Conservation (phyloP, 192 early-diverging fungal genomes). For the Backusella morwellensis region DNA sequence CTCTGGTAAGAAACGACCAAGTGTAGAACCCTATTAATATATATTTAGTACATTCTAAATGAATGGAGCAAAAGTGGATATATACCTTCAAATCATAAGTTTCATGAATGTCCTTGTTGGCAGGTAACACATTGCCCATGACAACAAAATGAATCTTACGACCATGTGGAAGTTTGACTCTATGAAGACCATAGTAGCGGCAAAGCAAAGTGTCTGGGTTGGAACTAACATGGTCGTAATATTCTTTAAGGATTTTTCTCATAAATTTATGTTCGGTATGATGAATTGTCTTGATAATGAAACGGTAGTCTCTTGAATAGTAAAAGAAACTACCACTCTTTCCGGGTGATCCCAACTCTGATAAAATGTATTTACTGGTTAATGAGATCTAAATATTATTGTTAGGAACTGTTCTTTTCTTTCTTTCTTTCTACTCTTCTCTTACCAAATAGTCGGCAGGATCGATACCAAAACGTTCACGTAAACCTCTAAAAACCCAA, state of each 20-base stretch:
- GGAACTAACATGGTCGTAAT: conserved; percentile 83
- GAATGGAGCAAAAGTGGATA: not conserved
- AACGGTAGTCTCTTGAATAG: conserved; percentile 96
- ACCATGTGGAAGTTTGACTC: conserved; percentile 90
- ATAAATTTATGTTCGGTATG: conserved; percentile 94
- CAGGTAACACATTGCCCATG: conserved; percentile 97
- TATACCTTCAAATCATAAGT: conserved; percentile 89
- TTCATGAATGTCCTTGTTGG: conserved; percentile 97
- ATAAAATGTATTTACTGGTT: conserved; percentile 97
- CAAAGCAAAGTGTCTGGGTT: conserved; percentile 91
- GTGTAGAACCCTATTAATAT: conserved; percentile 74
- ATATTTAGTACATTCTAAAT: not conserved
- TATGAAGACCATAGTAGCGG: conserved; percentile 92
- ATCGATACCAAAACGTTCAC: conserved; percentile 87
- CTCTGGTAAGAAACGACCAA: conserved; percentile 80
- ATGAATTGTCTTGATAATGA: conserved; percentile 99
- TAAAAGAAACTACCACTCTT: conserved; percentile 98
- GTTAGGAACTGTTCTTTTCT: not conserved
- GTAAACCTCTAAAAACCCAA: conserved; percentile 91
- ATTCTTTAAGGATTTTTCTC: conserved; percentile 81
- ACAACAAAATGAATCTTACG: conserved; percentile 97
- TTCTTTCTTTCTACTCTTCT: not conserved
- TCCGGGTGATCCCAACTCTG: conserved; percentile 91
- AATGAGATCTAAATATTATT: conserved; percentile 63
- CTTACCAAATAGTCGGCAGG: conserved; percentile 88